These are phyloP conservation scores for Juglanconis oblonga DNA, from an alignment of 2,329 filamentous ascomycete species.

Conservation along the genomic window DNA sequence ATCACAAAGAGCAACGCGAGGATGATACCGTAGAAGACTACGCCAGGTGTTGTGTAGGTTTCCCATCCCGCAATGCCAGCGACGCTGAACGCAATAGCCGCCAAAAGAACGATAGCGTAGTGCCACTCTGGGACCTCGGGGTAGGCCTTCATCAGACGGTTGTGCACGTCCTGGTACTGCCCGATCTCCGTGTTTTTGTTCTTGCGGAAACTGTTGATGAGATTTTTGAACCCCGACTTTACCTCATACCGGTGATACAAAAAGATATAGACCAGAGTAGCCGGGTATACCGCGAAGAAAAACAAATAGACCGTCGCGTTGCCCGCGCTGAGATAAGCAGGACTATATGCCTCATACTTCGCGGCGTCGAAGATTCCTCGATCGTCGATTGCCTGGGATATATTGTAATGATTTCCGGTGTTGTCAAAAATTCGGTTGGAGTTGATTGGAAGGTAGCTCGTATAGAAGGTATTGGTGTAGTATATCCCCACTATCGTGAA, in stretches of 20 bases:
- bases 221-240: slow-evolving; percentile 44
- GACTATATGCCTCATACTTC: slow-evolving; percentile 23
- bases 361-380: slow-evolving; percentile 20
- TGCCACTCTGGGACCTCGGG: not conserved
- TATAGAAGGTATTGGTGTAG: slow-evolving; percentile 3
- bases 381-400: slow-evolving; percentile 20
- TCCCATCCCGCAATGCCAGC: slow-evolving; percentile 31
- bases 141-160: slow-evolving; percentile 41
- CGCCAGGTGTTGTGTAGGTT: slow-evolving; percentile 35
- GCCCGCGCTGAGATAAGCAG: slow-evolving; percentile 23
- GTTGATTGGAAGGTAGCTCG: slow-evolving; percentile 48
- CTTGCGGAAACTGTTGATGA: slow-evolving; percentile 39
- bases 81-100: slow-evolving; percentile 29
- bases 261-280: slow-evolving; percentile 48
- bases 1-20: slow-evolving; percentile 41
- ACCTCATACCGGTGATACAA: slow-evolving; percentile 54
- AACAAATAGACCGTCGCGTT: slow-evolving; percentile 40
- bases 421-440: slow-evolving; percentile 51
- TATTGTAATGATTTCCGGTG: slow-evolving; percentile 46
- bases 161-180: slow-evolving; percentile 38
- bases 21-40: slow-evolving; percentile 41
- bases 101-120: slow-evolving; percentile 30
- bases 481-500: slow-evolving; percentile 42
- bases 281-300: slow-evolving; percentile 54
- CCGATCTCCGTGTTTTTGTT: slow-evolving; percentile 34